phyloP scores from a whole-genome alignment of 768 basidiomycete genomes.

The Vishniacozyma victoriae region DNA sequence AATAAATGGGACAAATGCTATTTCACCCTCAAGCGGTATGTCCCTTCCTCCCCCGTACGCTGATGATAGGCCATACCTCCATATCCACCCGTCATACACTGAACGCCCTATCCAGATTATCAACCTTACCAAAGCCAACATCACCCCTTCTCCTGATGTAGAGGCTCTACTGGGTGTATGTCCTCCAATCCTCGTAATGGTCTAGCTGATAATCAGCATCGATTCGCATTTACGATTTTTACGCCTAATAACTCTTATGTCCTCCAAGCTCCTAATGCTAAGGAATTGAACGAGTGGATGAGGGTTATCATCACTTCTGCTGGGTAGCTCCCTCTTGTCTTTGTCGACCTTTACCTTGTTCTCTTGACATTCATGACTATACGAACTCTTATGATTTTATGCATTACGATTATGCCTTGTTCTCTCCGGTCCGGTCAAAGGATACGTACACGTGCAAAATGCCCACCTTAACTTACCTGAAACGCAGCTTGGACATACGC shows the following conservation, averaged over 20 bases:
- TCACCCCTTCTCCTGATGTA: slow-evolving; percentile 80
- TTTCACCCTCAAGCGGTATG: slow-evolving; percentile 79
- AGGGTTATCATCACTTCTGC: slow-evolving; percentile 44
- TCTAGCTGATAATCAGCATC: slow-evolving; percentile 55
- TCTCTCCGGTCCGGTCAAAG: too few species aligned
- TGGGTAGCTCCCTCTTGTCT: too few species aligned
- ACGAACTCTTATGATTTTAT: too few species aligned
- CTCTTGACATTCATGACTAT: too few species aligned
- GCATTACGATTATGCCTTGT: too few species aligned
- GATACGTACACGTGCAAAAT: too few species aligned
- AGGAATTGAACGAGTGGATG: slow-evolving; percentile 81
- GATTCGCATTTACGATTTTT: slow-evolving; percentile 81
- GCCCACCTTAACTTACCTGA: too few species aligned
- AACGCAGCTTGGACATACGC: too few species aligned
- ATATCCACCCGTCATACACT: slow-evolving; percentile 75
- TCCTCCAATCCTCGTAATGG: slow-evolving; percentile 16
- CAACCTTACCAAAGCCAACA: slow-evolving; percentile 74
- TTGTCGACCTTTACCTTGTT: too few species aligned
- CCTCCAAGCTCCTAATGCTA: slow-evolving; percentile 69
- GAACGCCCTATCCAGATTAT: slow-evolving; percentile 71
- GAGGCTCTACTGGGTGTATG: slow-evolving; percentile 79
- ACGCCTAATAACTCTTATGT: slow-evolving; percentile 88
- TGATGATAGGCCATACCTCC: slow-evolving; percentile 70
- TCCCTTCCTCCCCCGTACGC: not conserved
- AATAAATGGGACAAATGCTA: slow-evolving; percentile 76